These are phyloP conservation scores for Candida sojae DNA, from an alignment of 1,139 yeast genomes.

Conservation along the genomic window DNA sequence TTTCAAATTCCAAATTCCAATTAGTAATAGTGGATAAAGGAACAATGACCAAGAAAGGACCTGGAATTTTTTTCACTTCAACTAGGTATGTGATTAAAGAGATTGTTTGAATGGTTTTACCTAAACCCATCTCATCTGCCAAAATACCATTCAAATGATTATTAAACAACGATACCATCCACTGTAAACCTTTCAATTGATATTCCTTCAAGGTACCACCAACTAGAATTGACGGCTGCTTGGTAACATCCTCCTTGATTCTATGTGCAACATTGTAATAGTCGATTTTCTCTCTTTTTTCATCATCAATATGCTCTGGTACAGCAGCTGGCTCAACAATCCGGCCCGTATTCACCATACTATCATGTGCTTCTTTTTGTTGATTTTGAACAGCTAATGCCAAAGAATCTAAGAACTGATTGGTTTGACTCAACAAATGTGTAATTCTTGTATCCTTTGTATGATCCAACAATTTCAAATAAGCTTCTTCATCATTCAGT, in stretches of 20 bases:
- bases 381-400: conserved; percentile 78
- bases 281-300: conserved; percentile 62
- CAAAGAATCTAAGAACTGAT: conserved; percentile 71
- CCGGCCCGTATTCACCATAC: conserved; percentile 19
- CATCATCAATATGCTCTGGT: conserved; percentile 34
- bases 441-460: conserved; percentile 85
- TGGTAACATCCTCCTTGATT: conserved; percentile 62
- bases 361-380: conserved; percentile 58
- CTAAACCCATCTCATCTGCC: conserved; percentile 98
- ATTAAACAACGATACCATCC: conserved; percentile 96
- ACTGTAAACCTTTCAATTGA: conserved; percentile 89
- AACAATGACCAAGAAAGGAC: conserved; percentile 78
- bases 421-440: conserved; percentile 75
- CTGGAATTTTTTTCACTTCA: conserved; percentile 72
- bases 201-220: conserved; percentile 95
- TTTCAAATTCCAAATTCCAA: conserved; percentile 83
- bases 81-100: conserved; percentile 84
- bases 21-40: conserved; percentile 83
- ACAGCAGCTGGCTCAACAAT: conserved; percentile 17
- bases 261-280: conserved; percentile 82
- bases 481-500: conserved; percentile 84
- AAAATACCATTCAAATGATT: conserved; percentile 92
- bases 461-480: conserved; percentile 75
- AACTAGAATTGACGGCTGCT: conserved; percentile 65
- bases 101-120: conserved; percentile 95